Percentiles rank a stretch among this genome's conserved stretches.
Conservation (phyloP, 352 stramenopile species). For the Saprolegnia parasitica region DNA sequence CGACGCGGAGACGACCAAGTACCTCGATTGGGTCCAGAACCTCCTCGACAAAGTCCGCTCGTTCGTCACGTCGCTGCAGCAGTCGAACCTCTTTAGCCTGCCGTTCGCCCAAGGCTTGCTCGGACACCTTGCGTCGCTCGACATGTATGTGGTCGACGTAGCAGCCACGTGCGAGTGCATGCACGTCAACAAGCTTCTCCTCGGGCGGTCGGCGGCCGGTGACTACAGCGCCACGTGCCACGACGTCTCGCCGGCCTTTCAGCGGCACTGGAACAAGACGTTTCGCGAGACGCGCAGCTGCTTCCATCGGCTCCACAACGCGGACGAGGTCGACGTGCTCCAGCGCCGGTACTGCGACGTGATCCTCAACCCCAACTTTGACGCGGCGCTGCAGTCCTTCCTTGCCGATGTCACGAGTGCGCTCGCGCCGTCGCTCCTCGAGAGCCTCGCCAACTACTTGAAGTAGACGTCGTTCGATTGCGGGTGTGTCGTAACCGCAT, state of each 20-base stretch:
- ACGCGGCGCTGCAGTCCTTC: slow-evolving; percentile 7
- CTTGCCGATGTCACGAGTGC: slow-evolving; percentile 2
- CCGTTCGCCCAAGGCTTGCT: background rate
- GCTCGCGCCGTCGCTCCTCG: background rate
- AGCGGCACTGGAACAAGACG: slow-evolving; percentile 25
- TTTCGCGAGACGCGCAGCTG: slow-evolving; percentile 17
- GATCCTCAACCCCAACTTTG: slow-evolving; percentile 24
- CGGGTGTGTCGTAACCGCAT: too few relatives aligned
- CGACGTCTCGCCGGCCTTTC: slow-evolving; percentile 10
- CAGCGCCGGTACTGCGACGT: slow-evolving; percentile 24
- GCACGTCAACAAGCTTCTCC: slow-evolving; percentile 17
- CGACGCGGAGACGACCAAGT: background rate
- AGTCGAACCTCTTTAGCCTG: slow-evolving; percentile 23
- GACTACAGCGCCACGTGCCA: slow-evolving; percentile 5
- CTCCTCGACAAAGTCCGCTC: slow-evolving; percentile 7
- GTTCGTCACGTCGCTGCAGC: slow-evolving; percentile 6
- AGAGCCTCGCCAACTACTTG: slow-evolving; percentile 1
- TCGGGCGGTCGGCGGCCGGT: background rate
- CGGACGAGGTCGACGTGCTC: slow-evolving; percentile 1
- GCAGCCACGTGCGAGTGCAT: slow-evolving; percentile 26
- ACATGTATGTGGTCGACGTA: slow-evolving; percentile 12
- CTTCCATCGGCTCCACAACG: slow-evolving; percentile 22
- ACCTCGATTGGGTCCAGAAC: slow-evolving; percentile 21
- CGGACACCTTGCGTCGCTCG: background rate
- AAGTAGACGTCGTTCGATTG: background rate